Evolutionary conservation across 208 protist genomes (phyloP), one percentile per base, ranked within the genome.

Genomic region (Paratrypanosoma confusum): DNA sequence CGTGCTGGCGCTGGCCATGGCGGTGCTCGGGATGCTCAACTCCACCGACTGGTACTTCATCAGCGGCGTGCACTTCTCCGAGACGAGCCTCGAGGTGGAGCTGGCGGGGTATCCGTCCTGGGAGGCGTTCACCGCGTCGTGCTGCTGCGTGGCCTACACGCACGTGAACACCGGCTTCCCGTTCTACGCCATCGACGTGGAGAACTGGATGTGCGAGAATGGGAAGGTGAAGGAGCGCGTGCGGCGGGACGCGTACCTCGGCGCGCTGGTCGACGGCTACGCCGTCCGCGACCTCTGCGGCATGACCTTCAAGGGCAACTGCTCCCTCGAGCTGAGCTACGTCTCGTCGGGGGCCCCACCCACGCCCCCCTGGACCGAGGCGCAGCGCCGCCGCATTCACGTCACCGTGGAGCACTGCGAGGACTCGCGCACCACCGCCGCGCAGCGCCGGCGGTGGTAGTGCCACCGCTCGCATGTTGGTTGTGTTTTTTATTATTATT

Each of bases 161-260:
- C 24, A 70, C 24, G 13, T 64, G 7, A 23, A 28, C 1, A 34
- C 64, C 3, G 28, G 16, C 11, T 70, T 60, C 42, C 80, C 80
- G 4, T 79, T 72, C 34, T 78, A 84, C 40, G 63, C 63, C 5
- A 3, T 80, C 1, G 71, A 76, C 40, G 65, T 77, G 26, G 74
- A 89, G 60, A 34, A 74, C 23, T 85, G 80, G 72, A n/a, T 82
- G 14, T 89, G 80, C 39, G 63, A 50, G 14, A 71, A 82, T 16
- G 72, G 80, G 7, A 49, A 65, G 5, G 62, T 66, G 26, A 84
- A 85, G 55, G 68, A 89, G 50, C 67, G 80, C n/a, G 52, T 89
- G 10, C 68, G 80, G 17, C 57, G 72, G 0, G 71, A 80, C 31
- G 54, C 32, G 13, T 65, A 53, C 28, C 52, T 60, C 16, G 48